These are phyloP conservation scores for Ceratopteris richardii DNA, from an alignment of 75 land plant genomes.

Conservation along the genomic window DNA sequence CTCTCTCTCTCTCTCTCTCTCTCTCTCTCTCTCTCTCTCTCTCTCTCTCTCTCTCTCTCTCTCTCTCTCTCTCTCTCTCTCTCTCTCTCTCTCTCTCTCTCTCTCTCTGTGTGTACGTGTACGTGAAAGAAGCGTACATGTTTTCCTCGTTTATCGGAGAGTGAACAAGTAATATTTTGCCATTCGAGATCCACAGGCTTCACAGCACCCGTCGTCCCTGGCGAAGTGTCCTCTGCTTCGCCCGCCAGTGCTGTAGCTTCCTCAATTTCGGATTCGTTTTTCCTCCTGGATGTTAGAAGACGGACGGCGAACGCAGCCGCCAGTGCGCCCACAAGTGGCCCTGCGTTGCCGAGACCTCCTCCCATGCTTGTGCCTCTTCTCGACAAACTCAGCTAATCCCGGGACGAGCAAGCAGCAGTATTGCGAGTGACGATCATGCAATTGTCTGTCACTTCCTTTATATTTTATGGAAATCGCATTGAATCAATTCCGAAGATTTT, in stretches of 20 bases:
- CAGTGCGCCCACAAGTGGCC: slow-evolving; percentile 39
- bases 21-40: neutral
- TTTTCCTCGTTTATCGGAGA: slow-evolving; percentile 44
- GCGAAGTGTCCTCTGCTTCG: slow-evolving; percentile 12
- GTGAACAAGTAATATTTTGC: slow-evolving; percentile 51
- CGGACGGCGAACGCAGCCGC: slow-evolving; percentile 44
- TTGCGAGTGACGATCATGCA: too few relatives aligned
- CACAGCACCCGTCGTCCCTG: slow-evolving; percentile 22
- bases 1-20: neutral
- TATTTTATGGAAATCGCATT: too few relatives aligned
- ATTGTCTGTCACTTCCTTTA: too few relatives aligned
- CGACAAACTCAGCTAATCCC: too few relatives aligned
- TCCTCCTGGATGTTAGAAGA: slow-evolving; percentile 7
- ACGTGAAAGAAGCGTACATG: slow-evolving; percentile 18
- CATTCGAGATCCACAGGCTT: slow-evolving; percentile 49
- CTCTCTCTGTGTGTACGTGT: neutral
- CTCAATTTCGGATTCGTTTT: too few relatives aligned
- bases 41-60: too few relatives aligned
- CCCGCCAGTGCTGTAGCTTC: too few relatives aligned
- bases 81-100: too few relatives aligned
- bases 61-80: too few relatives aligned
- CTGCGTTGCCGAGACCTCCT: slow-evolving; percentile 25
- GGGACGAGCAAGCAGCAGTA: too few relatives aligned
- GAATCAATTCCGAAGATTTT: too few relatives aligned
- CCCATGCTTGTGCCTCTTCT: slow-evolving; percentile 14